Base-by-base conservation (phyloP, 306 rosid genomes). In the Begonia fuchsioides region DNA sequence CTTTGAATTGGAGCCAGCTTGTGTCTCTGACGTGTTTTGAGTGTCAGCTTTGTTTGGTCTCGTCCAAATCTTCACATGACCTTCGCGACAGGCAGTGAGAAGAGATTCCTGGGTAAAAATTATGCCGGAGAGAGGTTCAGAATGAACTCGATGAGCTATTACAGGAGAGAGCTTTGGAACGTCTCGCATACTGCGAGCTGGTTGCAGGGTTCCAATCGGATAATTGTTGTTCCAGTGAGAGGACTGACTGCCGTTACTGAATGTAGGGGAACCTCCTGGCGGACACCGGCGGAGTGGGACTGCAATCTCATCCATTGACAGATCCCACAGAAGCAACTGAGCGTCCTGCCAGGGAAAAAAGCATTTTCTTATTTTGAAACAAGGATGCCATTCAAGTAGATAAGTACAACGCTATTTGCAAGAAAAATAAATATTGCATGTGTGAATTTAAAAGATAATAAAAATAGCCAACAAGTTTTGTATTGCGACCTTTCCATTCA, bases 241-340 rank as follows among this genome's bases (percentile, higher is more conserved):
- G 26, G 98, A 92, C 73, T 85, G 98, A 64, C 87, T 85, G 67
- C 96, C 98, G 12, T 94, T 18, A 66, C 93, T 85, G 62, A 62
- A 85, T 2, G 95, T 77, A 1, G 98, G 98, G 50, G 98, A 92
- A 9, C 98, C 94, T 52, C 96, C 96, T 11, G 96, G 83, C 11
- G 87, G 83, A 32, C 74, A 63, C 12, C 94, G 85, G 38, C 94
- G 76, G 57, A 85, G 73, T 45, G 97, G 96, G 58, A 82, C 96
- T 38, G 72, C 93, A 52, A 82, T 82, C 77, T 86, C 96, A 10
- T 86, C 96, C 84, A 74, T 69, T 66, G 83, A 87, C 53, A 86
- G 76, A 68, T 86, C 93, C 96, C 96, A 86, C 49, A 90, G 72
- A 56, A 92, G 94, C 76, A 92, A 66, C 56, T 92, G 98, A 3